Evolutionary conservation across 1,139 yeast species (phyloP).

Genomic region (Suhomyces bribrorum): DNA sequence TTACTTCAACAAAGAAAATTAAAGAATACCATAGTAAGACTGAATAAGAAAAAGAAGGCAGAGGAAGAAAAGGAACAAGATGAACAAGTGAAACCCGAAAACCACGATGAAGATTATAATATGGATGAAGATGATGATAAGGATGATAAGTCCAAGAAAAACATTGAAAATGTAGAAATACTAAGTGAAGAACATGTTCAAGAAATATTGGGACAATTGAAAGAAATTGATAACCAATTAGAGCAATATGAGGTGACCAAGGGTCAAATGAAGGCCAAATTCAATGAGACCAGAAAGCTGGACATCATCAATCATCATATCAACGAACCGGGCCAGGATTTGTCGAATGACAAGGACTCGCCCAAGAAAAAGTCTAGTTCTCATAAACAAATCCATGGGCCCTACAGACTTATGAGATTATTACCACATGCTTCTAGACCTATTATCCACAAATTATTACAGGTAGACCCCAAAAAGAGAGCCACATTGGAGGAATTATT

Average conservation of each 20-base stretch:
- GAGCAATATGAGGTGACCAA: slow-evolving; percentile 42
- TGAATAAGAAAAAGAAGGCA: slow-evolving; percentile 43
- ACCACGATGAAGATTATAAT: slow-evolving; percentile 4
- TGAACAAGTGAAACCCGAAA: slow-evolving; percentile 7
- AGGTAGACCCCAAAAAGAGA: slow-evolving; percentile 65
- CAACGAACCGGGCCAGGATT: slow-evolving; percentile 1
- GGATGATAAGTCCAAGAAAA: slow-evolving; percentile 15
- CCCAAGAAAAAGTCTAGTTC: slow-evolving; percentile 30
- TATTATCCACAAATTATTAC: slow-evolving; percentile 72
- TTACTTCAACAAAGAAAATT: slow-evolving; percentile 48
- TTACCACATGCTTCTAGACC: slow-evolving; percentile 86
- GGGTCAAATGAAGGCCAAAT: slow-evolving; percentile 36
- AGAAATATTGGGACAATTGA: slow-evolving; percentile 34
- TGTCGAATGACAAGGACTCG: slow-evolving; percentile 12
- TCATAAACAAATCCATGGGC: slow-evolving; percentile 65
- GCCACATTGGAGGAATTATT: slow-evolving; percentile 69
- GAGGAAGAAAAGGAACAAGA: slow-evolving; percentile 14
- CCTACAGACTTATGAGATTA: slow-evolving; percentile 82
- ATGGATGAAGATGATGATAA: slow-evolving; percentile 14
- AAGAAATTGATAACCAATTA: slow-evolving; percentile 38
- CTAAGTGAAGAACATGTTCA: slow-evolving; percentile 37
- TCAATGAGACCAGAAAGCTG: slow-evolving; percentile 23
- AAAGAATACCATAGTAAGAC: slow-evolving; percentile 44
- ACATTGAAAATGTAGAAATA: slow-evolving; percentile 26
- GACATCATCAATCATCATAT: slow-evolving; percentile 2